Evolutionary conservation across 441 rosid genomes (phyloP).

Genomic region (Oxalis stricta): DNA sequence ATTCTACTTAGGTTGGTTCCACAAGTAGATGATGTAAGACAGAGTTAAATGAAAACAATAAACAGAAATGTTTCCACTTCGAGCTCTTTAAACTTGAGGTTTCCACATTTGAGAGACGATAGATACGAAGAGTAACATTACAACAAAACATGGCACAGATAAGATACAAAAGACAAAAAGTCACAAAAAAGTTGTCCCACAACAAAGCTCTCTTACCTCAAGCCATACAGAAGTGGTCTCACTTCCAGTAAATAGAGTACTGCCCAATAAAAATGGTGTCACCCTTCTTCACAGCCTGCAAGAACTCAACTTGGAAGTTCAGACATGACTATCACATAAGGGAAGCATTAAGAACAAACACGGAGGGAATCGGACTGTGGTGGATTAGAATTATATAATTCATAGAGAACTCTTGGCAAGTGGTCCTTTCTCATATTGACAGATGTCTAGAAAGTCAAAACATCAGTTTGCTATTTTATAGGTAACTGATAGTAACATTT

Average conservation of each 20-base stretch:
- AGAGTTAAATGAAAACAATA: no score
- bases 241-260: slow-evolving; percentile 90
- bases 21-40: no score
- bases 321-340: background rate
- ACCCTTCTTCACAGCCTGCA: slow-evolving; percentile 80
- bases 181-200: background rate
- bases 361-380: no score
- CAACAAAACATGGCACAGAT: background rate
- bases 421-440: no score
- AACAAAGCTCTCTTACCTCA: slow-evolving; percentile 41
- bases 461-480: no score
- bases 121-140: background rate
- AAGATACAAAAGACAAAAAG: background rate
- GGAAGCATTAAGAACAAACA: no score
- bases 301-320: slow-evolving; percentile 13
- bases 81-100: background rate
- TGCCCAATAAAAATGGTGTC: slow-evolving; percentile 94
- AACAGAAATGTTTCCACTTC: background rate
- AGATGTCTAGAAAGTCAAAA: no score
- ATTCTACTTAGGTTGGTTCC: background rate
- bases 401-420: no score
- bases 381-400: no score
- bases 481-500: no score
- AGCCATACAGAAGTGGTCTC: slow-evolving; percentile 98
- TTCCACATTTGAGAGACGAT: no score